These are phyloP conservation scores for Rutstroemia sp. DNA, from an alignment of 2,329 filamentous ascomycete genomes.

Conservation along the genomic window DNA sequence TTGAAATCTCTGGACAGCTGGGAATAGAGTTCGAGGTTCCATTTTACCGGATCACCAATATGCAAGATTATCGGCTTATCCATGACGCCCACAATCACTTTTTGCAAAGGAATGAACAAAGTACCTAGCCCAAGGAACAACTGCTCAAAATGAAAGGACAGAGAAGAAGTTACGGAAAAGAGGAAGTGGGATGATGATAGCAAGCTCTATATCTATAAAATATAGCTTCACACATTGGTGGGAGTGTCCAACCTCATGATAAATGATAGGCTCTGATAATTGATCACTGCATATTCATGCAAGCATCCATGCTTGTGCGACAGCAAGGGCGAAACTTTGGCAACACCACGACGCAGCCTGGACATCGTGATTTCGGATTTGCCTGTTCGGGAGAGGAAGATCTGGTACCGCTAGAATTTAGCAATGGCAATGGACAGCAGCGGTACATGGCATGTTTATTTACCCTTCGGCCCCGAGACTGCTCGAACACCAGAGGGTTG, in stretches of 20 bases:
- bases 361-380: too few species aligned
- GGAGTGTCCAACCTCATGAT: neutral
- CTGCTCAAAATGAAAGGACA: neutral
- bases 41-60: slow-evolving; percentile 29
- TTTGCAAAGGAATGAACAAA: neutral
- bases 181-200: neutral
- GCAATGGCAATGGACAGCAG: too few species aligned
- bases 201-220: neutral
- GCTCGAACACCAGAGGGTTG: too few species aligned
- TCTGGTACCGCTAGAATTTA: too few species aligned
- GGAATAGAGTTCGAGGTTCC: slow-evolving; percentile 24
- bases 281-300: neutral
- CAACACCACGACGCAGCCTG: too few species aligned
- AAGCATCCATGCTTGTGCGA: neutral
- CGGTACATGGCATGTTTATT: too few species aligned
- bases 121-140: neutral
- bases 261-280: neutral
- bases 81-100: neutral
- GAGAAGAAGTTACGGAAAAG: neutral
- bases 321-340: neutral
- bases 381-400: too few species aligned
- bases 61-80: slow-evolving; percentile 27
- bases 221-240: neutral
- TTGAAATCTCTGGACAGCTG: slow-evolving; percentile 34
- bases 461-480: too few species aligned